A percentile compares a stretch with the other conserved stretches of the same genome.
Evolutionary conservation across 441 rosid species (phyloP).

Genomic region (Corymbia citriodora): DNA sequence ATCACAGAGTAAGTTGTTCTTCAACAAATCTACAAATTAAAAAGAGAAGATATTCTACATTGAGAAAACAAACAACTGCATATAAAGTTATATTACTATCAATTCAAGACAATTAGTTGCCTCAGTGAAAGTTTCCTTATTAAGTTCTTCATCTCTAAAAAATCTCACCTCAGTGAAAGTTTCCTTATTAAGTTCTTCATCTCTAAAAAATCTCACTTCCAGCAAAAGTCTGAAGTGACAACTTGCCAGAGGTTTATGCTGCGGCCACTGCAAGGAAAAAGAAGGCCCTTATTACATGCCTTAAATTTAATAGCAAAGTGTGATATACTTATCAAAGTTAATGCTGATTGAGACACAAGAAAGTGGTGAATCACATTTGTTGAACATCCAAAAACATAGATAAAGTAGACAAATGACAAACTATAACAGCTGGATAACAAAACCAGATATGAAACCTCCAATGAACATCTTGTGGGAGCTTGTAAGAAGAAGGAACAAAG

Average conservation of each 20-base stretch:
- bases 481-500: background rate
- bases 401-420: background rate
- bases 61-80: background rate
- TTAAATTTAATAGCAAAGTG: background rate
- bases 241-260: conserved; percentile 41
- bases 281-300: background rate
- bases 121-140: background rate
- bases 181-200: background rate
- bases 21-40: background rate
- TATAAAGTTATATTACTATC: background rate
- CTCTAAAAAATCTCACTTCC: background rate
- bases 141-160: background rate
- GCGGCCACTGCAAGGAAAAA: conserved; percentile 53
- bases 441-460: background rate
- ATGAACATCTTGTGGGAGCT: background rate
- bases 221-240: background rate
- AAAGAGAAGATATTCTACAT: background rate
- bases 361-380: background rate
- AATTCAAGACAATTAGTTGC: background rate
- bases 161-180: background rate
- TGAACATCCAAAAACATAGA: background rate
- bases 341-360: background rate
- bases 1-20: background rate
- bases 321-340: background rate
- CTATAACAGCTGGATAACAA: background rate